These are phyloP conservation scores for Macrolepiota albuminosa DNA, from an alignment of 768 basidiomycete genomes.

Conservation along the genomic window DNA sequence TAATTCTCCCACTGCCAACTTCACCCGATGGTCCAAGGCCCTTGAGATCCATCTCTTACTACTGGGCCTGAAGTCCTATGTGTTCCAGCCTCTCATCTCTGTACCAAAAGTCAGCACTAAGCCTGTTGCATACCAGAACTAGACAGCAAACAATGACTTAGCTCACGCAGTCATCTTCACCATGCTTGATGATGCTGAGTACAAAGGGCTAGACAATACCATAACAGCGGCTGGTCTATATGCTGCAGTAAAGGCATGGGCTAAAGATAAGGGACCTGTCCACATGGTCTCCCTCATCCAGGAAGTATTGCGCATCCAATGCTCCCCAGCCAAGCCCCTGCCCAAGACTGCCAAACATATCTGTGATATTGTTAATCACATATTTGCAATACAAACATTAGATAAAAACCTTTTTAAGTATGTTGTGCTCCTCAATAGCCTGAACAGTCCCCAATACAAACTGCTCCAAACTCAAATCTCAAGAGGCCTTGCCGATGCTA, in stretches of 20 bases:
- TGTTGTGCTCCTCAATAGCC: neutral
- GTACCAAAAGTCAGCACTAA: neutral
- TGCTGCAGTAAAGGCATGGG: fast-evolving
- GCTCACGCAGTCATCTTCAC: neutral
- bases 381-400: neutral
- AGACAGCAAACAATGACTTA: neutral
- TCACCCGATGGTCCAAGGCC: neutral
- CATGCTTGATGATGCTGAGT: neutral
- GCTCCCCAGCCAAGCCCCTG: neutral
- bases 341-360: neutral
- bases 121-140: neutral
- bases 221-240: neutral
- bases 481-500: neutral
- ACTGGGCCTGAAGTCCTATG: neutral
- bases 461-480: neutral
- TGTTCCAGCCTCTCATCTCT: neutral
- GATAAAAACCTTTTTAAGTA: neutral
- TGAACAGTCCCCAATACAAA: neutral
- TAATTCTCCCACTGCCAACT: neutral
- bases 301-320: neutral
- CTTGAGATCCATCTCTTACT: neutral
- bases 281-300: neutral
- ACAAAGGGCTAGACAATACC: neutral
- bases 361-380: neutral
- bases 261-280: neutral